phyloP scores from a whole-genome alignment of 768 basidiomycete genomes.

The Trametopsis cervina region DNA sequence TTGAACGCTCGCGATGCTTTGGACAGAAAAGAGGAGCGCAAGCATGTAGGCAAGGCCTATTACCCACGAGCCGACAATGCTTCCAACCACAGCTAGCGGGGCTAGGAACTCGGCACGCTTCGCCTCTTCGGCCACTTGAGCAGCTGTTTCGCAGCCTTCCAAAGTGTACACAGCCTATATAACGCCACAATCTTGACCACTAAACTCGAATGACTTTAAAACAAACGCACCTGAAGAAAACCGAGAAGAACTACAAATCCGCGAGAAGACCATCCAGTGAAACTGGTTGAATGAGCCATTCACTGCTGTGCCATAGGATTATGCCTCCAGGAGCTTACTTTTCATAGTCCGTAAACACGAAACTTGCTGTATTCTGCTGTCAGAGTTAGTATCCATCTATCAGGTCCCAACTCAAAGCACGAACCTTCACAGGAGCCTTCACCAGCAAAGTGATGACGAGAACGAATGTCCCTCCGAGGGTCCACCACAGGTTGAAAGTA shows the following conservation, averaged over 20 bases:
- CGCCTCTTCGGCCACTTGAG: constrained; percentile 58
- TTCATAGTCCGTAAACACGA: constrained; percentile 52
- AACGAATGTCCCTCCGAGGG: constrained; percentile 48
- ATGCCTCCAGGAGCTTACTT: constrained; percentile 29
- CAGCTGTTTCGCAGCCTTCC: constrained; percentile 57
- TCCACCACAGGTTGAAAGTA: constrained; percentile 55
- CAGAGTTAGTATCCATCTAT: not conserved
- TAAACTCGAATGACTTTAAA: not conserved
- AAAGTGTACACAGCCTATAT: constrained; percentile 48
- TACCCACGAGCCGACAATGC: constrained; percentile 50
- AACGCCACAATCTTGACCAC: not conserved
- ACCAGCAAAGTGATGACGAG: constrained; percentile 51
- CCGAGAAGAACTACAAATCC: constrained; percentile 54
- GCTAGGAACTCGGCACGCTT: constrained; percentile 49
- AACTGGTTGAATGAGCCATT: constrained; percentile 26
- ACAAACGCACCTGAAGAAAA: constrained; percentile 37
- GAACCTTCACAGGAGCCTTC: constrained; percentile 46
- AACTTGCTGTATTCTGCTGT: constrained; percentile 39
- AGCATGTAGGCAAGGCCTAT: constrained; percentile 53
- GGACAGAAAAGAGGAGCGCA: constrained; percentile 50
- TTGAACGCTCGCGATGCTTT: constrained; percentile 43
- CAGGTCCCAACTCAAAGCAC: not conserved
- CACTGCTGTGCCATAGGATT: not conserved
- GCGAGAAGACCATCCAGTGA: constrained; percentile 46
- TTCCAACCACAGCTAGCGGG: constrained; percentile 48